Evolutionary conservation across 345 rosid genomes (phyloP).

Genomic region (Gossypium australe): DNA sequence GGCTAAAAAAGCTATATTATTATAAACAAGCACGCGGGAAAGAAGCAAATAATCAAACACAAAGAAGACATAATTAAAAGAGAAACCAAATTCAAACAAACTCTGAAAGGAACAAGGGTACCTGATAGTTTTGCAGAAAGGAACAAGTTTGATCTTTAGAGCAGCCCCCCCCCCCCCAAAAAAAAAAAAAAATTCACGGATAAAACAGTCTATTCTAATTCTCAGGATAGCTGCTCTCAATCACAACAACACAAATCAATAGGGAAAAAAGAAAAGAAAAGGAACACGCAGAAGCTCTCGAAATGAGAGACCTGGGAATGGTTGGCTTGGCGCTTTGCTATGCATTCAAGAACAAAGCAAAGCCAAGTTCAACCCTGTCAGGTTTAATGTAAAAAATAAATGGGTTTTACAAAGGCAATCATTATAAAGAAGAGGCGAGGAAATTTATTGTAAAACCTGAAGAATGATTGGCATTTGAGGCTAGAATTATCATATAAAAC

Average conservation of each 20-base stretch:
- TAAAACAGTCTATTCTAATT: neutral
- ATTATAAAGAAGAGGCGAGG: neutral
- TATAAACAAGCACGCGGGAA: neutral
- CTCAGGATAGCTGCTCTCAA: neutral
- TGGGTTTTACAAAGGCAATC: neutral
- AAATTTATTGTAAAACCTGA: neutral
- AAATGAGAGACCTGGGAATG: neutral
- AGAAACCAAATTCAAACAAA: neutral
- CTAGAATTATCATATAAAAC: neutral
- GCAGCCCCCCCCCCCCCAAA: neutral
- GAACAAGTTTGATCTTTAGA: neutral
- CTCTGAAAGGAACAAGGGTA: neutral
- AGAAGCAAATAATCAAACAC: neutral
- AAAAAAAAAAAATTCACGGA: neutral
- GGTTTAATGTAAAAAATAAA: neutral
- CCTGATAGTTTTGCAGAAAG: slow-evolving; percentile 8
- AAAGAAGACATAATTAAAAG: neutral
- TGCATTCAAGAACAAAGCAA: slow-evolving; percentile 1
- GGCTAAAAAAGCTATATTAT: neutral
- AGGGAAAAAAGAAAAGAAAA: neutral
- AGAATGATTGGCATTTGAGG: neutral
- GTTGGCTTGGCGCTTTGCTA: neutral
- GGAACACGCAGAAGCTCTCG: neutral
- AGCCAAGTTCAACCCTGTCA: slow-evolving; percentile 1
- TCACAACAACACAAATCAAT: neutral